A percentile compares a stretch with the other conserved stretches of the same genome.
Conservation (phyloP, 257 asterid species). For the Nicotiana attenuata region DNA sequence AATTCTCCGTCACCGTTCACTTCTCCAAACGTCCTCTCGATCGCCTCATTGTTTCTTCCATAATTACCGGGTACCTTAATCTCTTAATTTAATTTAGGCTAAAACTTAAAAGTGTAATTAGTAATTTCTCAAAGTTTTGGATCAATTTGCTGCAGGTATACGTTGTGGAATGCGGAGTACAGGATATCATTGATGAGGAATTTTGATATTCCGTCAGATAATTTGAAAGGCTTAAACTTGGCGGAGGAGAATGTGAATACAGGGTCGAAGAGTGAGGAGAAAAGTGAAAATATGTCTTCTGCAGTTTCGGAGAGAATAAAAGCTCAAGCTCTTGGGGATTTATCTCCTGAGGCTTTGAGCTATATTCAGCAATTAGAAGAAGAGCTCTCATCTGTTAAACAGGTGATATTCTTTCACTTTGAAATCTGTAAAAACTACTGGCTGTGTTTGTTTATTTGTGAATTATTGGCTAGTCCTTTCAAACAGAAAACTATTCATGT, state of each 20-base stretch:
- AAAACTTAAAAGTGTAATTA: neutral
- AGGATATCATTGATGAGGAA: constrained; percentile 85
- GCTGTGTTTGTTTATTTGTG: neutral
- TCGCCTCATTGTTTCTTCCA: constrained; percentile 80
- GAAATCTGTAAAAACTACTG: neutral
- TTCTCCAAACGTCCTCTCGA: constrained; percentile 67
- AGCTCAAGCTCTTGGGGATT: constrained; percentile 33
- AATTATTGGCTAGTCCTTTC: neutral
- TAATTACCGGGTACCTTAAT: constrained; percentile 71
- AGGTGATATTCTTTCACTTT: constrained; percentile 42
- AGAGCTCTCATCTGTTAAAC: constrained; percentile 55
- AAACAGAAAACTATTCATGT: neutral
- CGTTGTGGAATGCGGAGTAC: constrained; percentile 97
- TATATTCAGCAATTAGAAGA: constrained; percentile 67
- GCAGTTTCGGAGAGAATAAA: constrained; percentile 30
- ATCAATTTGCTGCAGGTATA: constrained; percentile 47
- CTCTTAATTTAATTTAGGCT: neutral
- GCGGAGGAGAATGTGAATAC: constrained; percentile 25
- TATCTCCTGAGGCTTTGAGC: constrained; percentile 55
- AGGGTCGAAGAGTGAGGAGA: constrained; percentile 40
- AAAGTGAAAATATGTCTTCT: constrained; percentile 10
- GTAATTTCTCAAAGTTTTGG: neutral
- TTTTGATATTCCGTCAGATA: constrained; percentile 46
- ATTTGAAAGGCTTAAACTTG: constrained; percentile 13
- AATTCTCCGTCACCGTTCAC: constrained; percentile 64